Evolutionary conservation across 257 asterid species (phyloP).

Genomic region (Plantago elongata): DNA sequence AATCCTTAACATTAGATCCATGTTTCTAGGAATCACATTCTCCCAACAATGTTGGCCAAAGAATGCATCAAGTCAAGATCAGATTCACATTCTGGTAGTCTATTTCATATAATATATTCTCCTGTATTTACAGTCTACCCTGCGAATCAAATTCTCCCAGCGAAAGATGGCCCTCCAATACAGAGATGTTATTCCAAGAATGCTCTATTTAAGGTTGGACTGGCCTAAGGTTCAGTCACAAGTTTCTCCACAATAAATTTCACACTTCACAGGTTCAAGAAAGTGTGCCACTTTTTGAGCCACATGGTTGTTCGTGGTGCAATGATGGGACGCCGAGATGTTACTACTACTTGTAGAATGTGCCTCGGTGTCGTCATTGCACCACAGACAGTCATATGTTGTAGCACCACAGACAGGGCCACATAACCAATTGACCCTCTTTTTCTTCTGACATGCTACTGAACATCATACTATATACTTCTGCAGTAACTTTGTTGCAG

Average conservation of each 20-base stretch:
- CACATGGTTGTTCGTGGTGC: constrained; percentile 37
- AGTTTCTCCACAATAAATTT: constrained; percentile 4
- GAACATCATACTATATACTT: too few species aligned
- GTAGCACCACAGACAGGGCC: background rate
- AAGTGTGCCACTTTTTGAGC: background rate
- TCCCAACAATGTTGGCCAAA: constrained; percentile 1
- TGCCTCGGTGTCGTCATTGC: constrained; percentile 38
- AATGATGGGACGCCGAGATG: constrained; percentile 31
- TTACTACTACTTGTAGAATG: background rate
- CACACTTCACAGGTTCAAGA: background rate
- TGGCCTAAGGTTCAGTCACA: constrained; percentile 4
- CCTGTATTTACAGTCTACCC: background rate
- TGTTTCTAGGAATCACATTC: constrained; percentile 20
- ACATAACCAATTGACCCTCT: background rate
- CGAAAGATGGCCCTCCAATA: background rate
- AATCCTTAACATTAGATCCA: constrained; percentile 9
- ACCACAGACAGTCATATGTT: constrained; percentile 35
- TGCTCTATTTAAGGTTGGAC: constrained; percentile 12
- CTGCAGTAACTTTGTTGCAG: too few species aligned
- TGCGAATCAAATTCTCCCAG: constrained; percentile 14
- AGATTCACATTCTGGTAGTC: constrained; percentile 7
- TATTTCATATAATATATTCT: background rate
- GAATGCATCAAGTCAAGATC: background rate
- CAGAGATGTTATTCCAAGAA: background rate
- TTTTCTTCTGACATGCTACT: too few species aligned